Base-by-base conservation (phyloP, 2,329 filamentous ascomycete genomes). In the Parafenestella ontariensis region DNA sequence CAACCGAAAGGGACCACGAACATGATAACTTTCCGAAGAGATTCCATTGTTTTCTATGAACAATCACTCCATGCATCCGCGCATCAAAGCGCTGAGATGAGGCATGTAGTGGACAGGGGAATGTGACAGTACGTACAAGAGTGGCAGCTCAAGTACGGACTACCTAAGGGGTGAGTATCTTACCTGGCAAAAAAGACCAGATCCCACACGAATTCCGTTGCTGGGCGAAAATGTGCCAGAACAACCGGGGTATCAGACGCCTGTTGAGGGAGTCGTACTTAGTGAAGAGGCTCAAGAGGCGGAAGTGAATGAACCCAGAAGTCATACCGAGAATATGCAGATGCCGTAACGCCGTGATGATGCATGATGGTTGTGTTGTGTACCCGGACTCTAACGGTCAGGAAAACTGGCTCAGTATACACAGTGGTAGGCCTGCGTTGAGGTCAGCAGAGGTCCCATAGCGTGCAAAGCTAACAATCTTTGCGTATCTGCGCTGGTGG, bases 221-320 rank as follows among this genome's bases (percentile, higher is more conserved):
- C 18, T 20, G 23, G 31, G 28, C 29, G 31, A 42, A 42, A 33
- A 29, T 29, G 49, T 29, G 43, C 24, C 51, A 49, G 31, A 50
- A 39, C 44, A 40, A 36, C 24, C 36, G 45, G 68, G 62, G 68
- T 71, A 69, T 70, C 55, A 40, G 61, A 65, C 64, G 67, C 66
- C 67, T 64, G 47, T 60, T 53, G 55, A 61, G 60, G 53, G 37
- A 52, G 45, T 54, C 49, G 60, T 58, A 56, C 56, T 68, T 68
- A 69, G 66, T 59, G 44, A 51, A 34, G 46, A 46, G 46, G 50
- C 49, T 48, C 61, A 49, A 33, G 9, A 46, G 39, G 44, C 49
- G 33, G 43, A 55, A 26, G 37, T 40, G 48, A 52, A 44, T 49
- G 52, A 47, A 46, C 53, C 54, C 44, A 54, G 52, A 26, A 37